Evolutionary conservation across 148 eudicot genomes (phyloP).

Genomic region (Rhododendron ferrugineum): DNA sequence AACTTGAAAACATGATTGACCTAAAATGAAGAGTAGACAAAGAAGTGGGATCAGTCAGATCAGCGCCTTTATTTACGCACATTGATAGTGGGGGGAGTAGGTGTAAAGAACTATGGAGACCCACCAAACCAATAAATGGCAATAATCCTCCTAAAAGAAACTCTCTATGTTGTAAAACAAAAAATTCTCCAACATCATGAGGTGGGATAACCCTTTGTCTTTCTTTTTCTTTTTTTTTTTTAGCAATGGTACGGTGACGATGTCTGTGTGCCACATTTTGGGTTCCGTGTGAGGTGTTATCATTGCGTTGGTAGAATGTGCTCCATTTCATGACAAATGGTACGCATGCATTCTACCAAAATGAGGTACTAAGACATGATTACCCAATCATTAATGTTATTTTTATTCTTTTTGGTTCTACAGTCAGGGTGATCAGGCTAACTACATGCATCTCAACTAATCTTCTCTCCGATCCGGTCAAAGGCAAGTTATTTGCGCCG

Average conservation of each 20-base stretch:
- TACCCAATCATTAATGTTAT: neutral
- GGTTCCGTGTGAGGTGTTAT: too few relatives aligned
- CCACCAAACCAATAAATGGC: constrained; percentile 23
- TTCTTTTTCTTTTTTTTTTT: neutral
- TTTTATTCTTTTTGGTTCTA: neutral
- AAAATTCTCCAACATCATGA: constrained; percentile 11
- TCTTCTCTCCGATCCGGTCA: neutral
- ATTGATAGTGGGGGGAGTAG: constrained; percentile 19
- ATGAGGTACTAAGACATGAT: too few relatives aligned
- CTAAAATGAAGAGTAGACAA: neutral
- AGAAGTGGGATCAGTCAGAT: constrained; percentile 28
- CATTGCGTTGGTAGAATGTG: too few relatives aligned
- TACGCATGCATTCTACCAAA: too few relatives aligned
- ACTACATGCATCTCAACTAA: neutral
- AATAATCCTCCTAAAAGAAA: constrained; percentile 12
- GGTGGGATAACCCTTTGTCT: constrained; percentile 11
- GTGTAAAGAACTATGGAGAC: constrained; percentile 25
- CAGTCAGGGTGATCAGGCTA: neutral
- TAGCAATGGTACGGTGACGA: too few relatives aligned
- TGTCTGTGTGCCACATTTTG: too few relatives aligned
- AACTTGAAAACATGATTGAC: neutral
- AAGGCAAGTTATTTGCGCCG: neutral
- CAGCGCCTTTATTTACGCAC: constrained; percentile 13
- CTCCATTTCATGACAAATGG: too few relatives aligned
- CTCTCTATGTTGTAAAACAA: neutral